Percentiles rank a stretch among this genome's conserved stretches.
phyloP scores from a whole-genome alignment of 495 filamentous ascomycete genomes.

The Tuber umbilicatum region DNA sequence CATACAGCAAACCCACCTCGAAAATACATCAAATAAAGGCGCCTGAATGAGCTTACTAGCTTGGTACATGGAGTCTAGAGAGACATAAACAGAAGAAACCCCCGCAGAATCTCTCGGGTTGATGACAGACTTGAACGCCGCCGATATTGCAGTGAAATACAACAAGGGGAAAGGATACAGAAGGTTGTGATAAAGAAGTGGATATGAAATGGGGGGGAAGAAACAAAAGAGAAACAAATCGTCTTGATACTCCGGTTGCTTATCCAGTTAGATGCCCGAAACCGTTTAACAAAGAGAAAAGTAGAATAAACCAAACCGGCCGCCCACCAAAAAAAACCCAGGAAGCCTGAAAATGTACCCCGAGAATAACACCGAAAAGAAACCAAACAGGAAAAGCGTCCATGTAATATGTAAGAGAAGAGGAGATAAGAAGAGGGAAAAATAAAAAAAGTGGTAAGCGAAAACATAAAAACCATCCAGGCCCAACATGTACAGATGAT shows the following conservation, averaged over 20 bases:
- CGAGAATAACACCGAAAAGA: conserved; percentile 27
- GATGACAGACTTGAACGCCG: conserved; percentile 1
- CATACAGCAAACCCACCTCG: conserved; percentile 15
- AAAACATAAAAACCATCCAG: conserved; percentile 22
- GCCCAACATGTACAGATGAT: neutral
- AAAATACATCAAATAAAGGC: conserved; percentile 37
- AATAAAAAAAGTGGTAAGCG: conserved; percentile 24
- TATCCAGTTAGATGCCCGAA: conserved; percentile 18
- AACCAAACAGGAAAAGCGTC: conserved; percentile 31
- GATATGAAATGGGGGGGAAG: conserved; percentile 1
- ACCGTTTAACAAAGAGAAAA: conserved; percentile 33
- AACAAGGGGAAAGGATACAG: conserved; percentile 3
- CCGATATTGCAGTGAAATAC: conserved; percentile 5
- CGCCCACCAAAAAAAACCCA: conserved; percentile 23
- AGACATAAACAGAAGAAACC: neutral
- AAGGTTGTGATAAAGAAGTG: neutral
- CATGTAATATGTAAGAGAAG: conserved; percentile 35
- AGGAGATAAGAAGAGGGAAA: conserved; percentile 4
- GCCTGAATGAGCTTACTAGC: neutral
- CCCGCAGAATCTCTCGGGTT: neutral
- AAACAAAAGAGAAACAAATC: conserved; percentile 32
- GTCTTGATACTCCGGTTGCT: conserved; percentile 4
- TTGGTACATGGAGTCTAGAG: conserved; percentile 2
- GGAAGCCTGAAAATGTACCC: conserved; percentile 31
- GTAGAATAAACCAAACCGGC: conserved; percentile 25